Percentiles rank a stretch among this genome's conserved stretches.
Conservation (phyloP, 2,329 filamentous ascomycete species). For the Aspergillus bombycis region DNA sequence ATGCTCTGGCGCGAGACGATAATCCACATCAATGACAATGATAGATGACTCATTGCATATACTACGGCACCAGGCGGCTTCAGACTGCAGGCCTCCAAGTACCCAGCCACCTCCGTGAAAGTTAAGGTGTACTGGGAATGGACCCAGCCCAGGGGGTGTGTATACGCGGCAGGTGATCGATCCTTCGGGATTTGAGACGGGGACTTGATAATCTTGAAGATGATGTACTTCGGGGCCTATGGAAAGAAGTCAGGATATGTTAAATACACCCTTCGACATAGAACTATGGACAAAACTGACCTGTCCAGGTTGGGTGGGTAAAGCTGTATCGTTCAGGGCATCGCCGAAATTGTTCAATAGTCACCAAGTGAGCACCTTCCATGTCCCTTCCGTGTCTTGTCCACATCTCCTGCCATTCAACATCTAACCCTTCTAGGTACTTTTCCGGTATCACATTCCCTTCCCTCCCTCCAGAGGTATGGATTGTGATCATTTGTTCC, state of each 20-base stretch:
- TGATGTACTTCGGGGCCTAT: slow-evolving; percentile 23
- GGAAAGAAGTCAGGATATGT: not conserved
- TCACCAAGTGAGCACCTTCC: slow-evolving; percentile 31
- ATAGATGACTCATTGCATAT: slow-evolving; percentile 2
- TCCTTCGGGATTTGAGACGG: slow-evolving; percentile 29
- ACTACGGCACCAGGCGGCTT: slow-evolving; percentile 2
- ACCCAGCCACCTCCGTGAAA: slow-evolving; percentile 8
- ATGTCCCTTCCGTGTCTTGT: slow-evolving; percentile 31
- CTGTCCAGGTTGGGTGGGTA: slow-evolving; percentile 31
- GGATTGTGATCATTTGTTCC: not conserved
- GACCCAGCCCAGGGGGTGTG: not conserved
- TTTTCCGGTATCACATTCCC: slow-evolving; percentile 15
- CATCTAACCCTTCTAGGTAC: slow-evolving; percentile 26
- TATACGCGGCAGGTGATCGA: slow-evolving; percentile 5
- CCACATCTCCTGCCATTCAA: slow-evolving; percentile 34
- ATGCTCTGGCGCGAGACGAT: slow-evolving; percentile 5
- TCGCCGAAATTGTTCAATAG: slow-evolving; percentile 30
- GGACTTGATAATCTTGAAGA: slow-evolving; percentile 23
- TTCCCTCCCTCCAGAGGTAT: not conserved
- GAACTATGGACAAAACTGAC: slow-evolving; percentile 8
- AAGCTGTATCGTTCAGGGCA: slow-evolving; percentile 33
- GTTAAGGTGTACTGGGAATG: slow-evolving; percentile 6
- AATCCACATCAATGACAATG: slow-evolving; percentile 7
- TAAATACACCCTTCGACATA: not conserved
- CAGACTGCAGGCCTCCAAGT: slow-evolving; percentile 1